phyloP scores from a whole-genome alignment of 768 basidiomycete genomes.

The Panaeolus papilionaceus region DNA sequence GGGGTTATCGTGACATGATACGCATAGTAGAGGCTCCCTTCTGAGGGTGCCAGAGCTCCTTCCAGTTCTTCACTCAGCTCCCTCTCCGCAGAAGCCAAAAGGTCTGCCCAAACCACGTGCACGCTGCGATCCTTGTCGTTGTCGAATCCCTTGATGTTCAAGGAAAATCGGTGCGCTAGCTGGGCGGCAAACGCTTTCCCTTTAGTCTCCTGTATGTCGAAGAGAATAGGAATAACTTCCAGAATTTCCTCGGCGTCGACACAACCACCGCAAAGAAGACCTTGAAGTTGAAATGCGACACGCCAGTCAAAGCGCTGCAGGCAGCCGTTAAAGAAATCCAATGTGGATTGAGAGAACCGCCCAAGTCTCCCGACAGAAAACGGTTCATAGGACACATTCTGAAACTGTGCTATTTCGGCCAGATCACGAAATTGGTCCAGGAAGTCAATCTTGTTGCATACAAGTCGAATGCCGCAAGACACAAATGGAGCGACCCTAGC shows the following conservation, averaged over 20 bases:
- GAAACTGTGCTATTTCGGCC: constrained; percentile 44
- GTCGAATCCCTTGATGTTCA: constrained; percentile 30
- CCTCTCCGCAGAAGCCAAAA: constrained; percentile 33
- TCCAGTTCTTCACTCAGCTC: constrained; percentile 30
- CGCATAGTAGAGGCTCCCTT: constrained; percentile 39
- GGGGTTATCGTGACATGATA: constrained; percentile 54
- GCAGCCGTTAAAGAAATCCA: constrained; percentile 39
- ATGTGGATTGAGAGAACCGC: constrained; percentile 48
- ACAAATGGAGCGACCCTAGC: constrained; percentile 53
- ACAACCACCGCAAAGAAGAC: constrained; percentile 41
- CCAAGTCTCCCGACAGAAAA: constrained; percentile 41
- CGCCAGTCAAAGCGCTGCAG: constrained; percentile 47
- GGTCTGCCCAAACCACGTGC: constrained; percentile 38
- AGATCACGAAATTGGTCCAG: constrained; percentile 45
- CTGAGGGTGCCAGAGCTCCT: constrained; percentile 34
- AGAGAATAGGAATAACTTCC: constrained; percentile 42
- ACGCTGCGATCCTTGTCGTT: constrained; percentile 31
- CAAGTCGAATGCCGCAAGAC: constrained; percentile 57
- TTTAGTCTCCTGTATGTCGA: constrained; percentile 32
- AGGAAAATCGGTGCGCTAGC: constrained; percentile 48
- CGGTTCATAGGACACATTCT: constrained; percentile 39
- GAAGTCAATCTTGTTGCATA: constrained; percentile 43
- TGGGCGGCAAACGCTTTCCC: constrained; percentile 43
- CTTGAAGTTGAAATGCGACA: constrained; percentile 68
- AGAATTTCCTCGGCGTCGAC: constrained; percentile 62